Evolutionary conservation across 2,329 filamentous ascomycete genomes (phyloP).

Genomic region (Arachnopeziza araneosa): DNA sequence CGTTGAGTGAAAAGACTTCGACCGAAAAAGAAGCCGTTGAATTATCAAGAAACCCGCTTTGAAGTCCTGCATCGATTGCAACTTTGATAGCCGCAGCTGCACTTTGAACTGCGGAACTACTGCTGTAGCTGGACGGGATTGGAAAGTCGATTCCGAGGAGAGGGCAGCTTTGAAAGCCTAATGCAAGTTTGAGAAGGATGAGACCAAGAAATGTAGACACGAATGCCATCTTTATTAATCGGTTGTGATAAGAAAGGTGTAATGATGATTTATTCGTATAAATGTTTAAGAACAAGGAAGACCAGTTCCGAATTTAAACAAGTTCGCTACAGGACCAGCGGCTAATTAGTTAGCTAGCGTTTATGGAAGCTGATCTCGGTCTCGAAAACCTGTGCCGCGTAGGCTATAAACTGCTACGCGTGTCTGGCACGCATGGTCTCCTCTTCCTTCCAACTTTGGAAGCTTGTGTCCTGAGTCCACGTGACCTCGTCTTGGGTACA

Average conservation of each 20-base stretch:
- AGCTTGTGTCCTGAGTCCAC: too few relatives aligned
- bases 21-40: background rate
- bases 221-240: background rate
- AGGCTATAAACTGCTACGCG: too few relatives aligned
- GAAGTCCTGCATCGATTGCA: background rate
- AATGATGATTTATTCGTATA: background rate
- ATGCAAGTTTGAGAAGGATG: background rate
- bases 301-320: too few relatives aligned
- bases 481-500: too few relatives aligned
- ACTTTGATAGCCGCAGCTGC: background rate
- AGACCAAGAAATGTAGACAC: background rate
- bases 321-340: too few relatives aligned
- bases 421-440: too few relatives aligned
- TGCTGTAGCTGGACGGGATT: background rate
- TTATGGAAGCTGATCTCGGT: too few relatives aligned
- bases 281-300: background rate
- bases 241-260: background rate
- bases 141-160: background rate
- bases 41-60: background rate
- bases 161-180: background rate
- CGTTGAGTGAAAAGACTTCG: background rate
- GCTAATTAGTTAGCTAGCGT: too few relatives aligned
- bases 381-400: too few relatives aligned
- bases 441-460: too few relatives aligned
- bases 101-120: background rate